phyloP scores from a whole-genome alignment of 2,329 filamentous ascomycete species.

The Chaetomiaceae sp. region DNA sequence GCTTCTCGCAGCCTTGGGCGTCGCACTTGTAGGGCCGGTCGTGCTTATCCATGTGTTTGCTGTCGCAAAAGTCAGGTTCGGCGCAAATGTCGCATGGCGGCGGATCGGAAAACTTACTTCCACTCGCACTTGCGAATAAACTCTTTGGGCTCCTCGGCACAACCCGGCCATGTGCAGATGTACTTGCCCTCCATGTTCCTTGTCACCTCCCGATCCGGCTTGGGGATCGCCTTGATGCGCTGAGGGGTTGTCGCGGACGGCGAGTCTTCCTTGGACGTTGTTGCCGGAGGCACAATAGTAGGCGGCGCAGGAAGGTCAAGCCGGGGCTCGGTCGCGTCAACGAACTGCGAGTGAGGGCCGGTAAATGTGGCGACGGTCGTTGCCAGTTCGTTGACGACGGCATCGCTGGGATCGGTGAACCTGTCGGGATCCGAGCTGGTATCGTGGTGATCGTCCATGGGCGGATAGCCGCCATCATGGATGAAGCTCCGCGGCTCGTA shows the following conservation, averaged over 20 bases:
- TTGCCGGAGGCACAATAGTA: constrained; percentile 23
- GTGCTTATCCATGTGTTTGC: constrained; percentile 98
- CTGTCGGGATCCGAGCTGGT: constrained; percentile 35
- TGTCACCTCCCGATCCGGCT: constrained; percentile 53
- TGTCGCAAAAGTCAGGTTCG: constrained; percentile 36
- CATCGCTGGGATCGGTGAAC: constrained; percentile 41
- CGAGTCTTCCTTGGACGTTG: constrained; percentile 27
- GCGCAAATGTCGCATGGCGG: background rate
- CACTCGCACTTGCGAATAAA: constrained; percentile 89
- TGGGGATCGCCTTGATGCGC: constrained; percentile 53
- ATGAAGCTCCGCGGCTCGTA: constrained; percentile 49
- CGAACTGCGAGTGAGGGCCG: constrained; percentile 26
- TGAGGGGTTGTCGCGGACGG: constrained; percentile 27
- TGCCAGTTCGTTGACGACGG: constrained; percentile 33
- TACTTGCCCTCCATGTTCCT: constrained; percentile 72
- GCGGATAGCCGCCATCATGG: constrained; percentile 45
- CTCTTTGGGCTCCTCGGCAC: constrained; percentile 56
- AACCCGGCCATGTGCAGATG: constrained; percentile 67
- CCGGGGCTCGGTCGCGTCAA: constrained; percentile 31
- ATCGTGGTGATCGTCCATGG: constrained; percentile 41
- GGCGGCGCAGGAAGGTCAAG: constrained; percentile 36
- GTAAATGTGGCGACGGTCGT: constrained; percentile 33
- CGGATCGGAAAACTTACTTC: constrained; percentile 62
- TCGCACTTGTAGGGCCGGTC: constrained; percentile 87
- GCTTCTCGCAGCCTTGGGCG: constrained; percentile 79